Conservation (phyloP, 2,329 filamentous ascomycete genomes). For the Pestalotiopsis sp. region DNA sequence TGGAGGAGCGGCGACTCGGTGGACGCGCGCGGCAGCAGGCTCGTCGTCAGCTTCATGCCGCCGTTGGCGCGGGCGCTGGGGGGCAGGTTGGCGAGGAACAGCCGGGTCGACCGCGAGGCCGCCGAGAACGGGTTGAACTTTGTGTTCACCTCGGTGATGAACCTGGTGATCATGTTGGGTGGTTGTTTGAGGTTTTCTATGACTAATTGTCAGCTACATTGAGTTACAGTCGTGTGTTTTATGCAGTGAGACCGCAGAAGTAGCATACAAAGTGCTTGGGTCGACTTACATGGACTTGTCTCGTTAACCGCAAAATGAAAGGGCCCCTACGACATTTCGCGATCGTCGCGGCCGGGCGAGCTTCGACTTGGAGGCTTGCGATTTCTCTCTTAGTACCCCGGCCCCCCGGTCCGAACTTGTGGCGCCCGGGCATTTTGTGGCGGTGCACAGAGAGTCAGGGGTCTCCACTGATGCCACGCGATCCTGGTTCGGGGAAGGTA, state of each 20-base stretch:
- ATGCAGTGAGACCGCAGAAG: not conserved
- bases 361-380: not conserved
- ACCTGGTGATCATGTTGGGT: slow-evolving; percentile 75
- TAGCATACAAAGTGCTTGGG: not conserved
- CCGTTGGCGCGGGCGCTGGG: slow-evolving; percentile 69
- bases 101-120: slow-evolving; percentile 77
- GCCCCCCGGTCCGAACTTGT: not conserved
- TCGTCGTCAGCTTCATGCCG: slow-evolving; percentile 78
- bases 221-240: not conserved
- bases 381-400: not conserved
- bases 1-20: slow-evolving; percentile 69
- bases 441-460: not conserved
- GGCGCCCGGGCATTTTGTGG: not conserved
- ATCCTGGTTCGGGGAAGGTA: not conserved
- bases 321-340: not conserved
- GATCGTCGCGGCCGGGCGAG: not conserved
- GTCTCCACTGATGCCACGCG: not conserved
- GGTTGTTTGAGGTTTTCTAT: not conserved
- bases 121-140: slow-evolving; percentile 91
- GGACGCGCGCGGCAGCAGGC: slow-evolving; percentile 71
- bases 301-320: not conserved
- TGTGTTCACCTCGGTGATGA: slow-evolving; percentile 83
- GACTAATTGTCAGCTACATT: not conserved
- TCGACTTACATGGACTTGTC: not conserved
- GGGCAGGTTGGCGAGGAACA: slow-evolving; percentile 86